Percentiles rank a stretch among this genome's conserved stretches.
phyloP scores from a whole-genome alignment of 768 basidiomycete species.

The Lactarius evosmus region DNA sequence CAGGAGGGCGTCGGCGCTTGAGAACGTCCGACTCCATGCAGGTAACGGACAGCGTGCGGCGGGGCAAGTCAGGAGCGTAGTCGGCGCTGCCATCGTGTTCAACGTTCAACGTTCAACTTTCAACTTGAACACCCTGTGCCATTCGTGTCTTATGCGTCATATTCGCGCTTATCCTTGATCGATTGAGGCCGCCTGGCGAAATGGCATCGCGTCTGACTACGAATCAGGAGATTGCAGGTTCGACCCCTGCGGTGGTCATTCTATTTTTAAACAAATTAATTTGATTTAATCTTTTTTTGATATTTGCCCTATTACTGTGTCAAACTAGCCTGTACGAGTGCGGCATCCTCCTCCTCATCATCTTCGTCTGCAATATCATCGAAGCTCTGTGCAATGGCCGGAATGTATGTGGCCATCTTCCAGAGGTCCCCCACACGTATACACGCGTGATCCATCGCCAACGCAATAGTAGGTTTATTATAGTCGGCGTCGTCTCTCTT shows the following conservation, averaged over 20 bases:
- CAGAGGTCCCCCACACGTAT: constrained; percentile 77
- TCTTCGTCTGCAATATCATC: constrained; percentile 51
- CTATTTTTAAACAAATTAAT: too few relatives aligned
- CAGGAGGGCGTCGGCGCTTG: constrained; percentile 17
- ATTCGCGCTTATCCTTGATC: neutral
- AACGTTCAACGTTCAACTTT: too few relatives aligned
- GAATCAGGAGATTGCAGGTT: constrained; percentile 96
- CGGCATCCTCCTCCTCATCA: constrained; percentile 33
- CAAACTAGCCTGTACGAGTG: constrained; percentile 19
- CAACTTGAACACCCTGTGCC: too few relatives aligned
- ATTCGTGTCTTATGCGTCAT: too few relatives aligned
- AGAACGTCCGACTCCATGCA: constrained; percentile 13
- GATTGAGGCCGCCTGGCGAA: constrained; percentile 76
- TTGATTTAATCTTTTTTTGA: neutral
- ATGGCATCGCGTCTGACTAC: constrained; percentile 96
- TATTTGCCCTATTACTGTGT: neutral
- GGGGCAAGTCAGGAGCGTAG: constrained; percentile 14
- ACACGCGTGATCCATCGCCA: constrained; percentile 80
- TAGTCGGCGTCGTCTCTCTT: constrained; percentile 20
- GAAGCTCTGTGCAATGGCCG: constrained; percentile 64
- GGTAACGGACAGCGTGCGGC: constrained; percentile 18
- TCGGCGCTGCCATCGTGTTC: neutral
- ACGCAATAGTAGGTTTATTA: constrained; percentile 44
- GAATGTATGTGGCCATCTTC: constrained; percentile 77
- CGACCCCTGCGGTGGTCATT: constrained; percentile 86